These are phyloP conservation scores for Calonectria naviculata DNA, from an alignment of 2,329 filamentous ascomycete genomes.

Conservation along the genomic window DNA sequence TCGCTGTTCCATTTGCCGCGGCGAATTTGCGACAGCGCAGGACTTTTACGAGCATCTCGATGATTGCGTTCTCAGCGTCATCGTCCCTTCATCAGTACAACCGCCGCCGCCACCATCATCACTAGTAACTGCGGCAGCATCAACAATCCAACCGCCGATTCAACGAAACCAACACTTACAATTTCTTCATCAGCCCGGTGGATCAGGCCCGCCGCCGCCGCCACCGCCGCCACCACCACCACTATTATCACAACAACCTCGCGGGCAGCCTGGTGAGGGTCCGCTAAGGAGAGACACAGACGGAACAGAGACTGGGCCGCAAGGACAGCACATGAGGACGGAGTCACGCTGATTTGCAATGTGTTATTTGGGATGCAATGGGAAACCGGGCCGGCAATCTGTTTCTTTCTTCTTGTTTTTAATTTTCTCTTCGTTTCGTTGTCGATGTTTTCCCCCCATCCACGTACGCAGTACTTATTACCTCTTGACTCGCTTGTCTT, in stretches of 20 bases:
- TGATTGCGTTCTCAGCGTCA: conserved; percentile 70
- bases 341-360: conserved; percentile 19
- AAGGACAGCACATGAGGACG: conserved; percentile 24
- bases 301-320: conserved; percentile 23
- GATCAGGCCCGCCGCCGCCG: neutral
- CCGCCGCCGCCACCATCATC: conserved; percentile 9
- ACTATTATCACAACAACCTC: neutral
- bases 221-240: neutral
- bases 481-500: neutral
- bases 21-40: conserved; percentile 83
- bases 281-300: conserved; percentile 15
- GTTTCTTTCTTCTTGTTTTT: neutral
- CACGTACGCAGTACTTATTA: neutral
- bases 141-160: neutral
- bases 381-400: conserved; percentile 4
- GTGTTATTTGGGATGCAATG: neutral
- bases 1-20: conserved; percentile 90
- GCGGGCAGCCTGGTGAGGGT: neutral
- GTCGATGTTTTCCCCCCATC: neutral
- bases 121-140: neutral
- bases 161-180: neutral
- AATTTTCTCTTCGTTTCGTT: conserved; percentile 2
- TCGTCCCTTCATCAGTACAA: conserved; percentile 53
- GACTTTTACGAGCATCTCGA: conserved; percentile 98
- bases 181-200: conserved; percentile 6